These are phyloP conservation scores for Pezicula carpinea DNA, from an alignment of 2,329 filamentous ascomycete species.

Conservation along the genomic window DNA sequence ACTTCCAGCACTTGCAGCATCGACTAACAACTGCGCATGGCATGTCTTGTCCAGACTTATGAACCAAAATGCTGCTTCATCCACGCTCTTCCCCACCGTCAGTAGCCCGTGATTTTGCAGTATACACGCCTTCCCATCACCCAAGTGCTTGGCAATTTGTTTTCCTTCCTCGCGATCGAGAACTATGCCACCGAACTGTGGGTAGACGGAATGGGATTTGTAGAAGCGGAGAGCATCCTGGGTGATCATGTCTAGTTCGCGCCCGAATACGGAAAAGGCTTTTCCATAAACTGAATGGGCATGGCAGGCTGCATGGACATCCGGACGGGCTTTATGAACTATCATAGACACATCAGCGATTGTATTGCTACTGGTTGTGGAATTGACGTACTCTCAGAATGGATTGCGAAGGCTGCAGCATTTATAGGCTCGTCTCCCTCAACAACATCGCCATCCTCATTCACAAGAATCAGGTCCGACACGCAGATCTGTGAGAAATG, in stretches of 20 bases:
- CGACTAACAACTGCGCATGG: slow-evolving; percentile 45
- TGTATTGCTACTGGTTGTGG: no score
- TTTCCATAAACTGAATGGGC: slow-evolving; percentile 52
- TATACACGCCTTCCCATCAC: slow-evolving; percentile 43
- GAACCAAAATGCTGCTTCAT: slow-evolving; percentile 50
- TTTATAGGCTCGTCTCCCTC: slow-evolving; percentile 52
- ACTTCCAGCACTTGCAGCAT: slow-evolving; percentile 56
- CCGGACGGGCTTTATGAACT: slow-evolving; percentile 53
- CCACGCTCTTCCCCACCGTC: slow-evolving; percentile 39
- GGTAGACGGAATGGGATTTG: slow-evolving; percentile 33
- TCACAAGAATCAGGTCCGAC: slow-evolving; percentile 61
- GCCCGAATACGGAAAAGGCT: slow-evolving; percentile 57
- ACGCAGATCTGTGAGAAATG: slow-evolving; percentile 57
- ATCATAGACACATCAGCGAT: slow-evolving; percentile 9
- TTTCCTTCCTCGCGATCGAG: slow-evolving; percentile 45
- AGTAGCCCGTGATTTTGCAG: slow-evolving; percentile 50
- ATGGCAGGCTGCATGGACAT: slow-evolving; percentile 52
- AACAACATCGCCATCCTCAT: slow-evolving; percentile 55
- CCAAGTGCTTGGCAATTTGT: slow-evolving; percentile 41
- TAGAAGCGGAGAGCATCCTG: slow-evolving; percentile 52
- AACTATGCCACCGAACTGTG: slow-evolving; percentile 47
- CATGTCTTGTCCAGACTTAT: slow-evolving; percentile 43
- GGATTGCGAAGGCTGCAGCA: slow-evolving; percentile 41
- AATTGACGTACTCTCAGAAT: slow-evolving; percentile 31
- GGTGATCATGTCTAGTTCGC: slow-evolving; percentile 49